A percentile compares a stretch with the other conserved stretches of the same genome.
Evolutionary conservation across 2,329 filamentous ascomycete genomes (phyloP).

Genomic region (Alternaria novae-zelandiae): DNA sequence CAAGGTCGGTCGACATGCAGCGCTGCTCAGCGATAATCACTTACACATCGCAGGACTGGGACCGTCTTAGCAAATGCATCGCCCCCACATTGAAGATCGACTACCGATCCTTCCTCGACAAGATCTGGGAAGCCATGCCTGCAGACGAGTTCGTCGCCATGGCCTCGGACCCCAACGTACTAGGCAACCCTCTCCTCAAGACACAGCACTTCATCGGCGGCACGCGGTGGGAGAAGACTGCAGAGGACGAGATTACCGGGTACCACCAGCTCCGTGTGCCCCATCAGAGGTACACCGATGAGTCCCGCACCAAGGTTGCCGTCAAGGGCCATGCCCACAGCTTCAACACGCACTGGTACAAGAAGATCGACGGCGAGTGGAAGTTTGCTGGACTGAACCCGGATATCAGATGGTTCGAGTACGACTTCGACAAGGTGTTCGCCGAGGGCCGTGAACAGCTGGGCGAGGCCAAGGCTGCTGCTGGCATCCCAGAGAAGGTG

Average conservation of each 20-base stretch:
- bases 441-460: slow-evolving; percentile 55
- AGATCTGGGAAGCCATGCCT: slow-evolving; percentile 63
- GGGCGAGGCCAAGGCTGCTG: slow-evolving; percentile 52
- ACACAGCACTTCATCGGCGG: slow-evolving; percentile 65
- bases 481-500: slow-evolving; percentile 41
- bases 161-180: slow-evolving; percentile 59
- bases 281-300: slow-evolving; percentile 63
- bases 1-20: slow-evolving; percentile 51
- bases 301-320: slow-evolving; percentile 53
- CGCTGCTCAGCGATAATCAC: neutral
- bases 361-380: slow-evolving; percentile 64
- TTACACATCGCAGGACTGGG: slow-evolving; percentile 58
- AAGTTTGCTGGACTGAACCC: slow-evolving; percentile 64
- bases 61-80: slow-evolving; percentile 65
- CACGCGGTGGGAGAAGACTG: slow-evolving; percentile 59
- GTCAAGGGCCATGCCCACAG: slow-evolving; percentile 65
- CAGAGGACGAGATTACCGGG: slow-evolving; percentile 57
- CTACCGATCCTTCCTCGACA: slow-evolving; percentile 66
- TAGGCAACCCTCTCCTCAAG: slow-evolving; percentile 61
- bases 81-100: slow-evolving; percentile 70
- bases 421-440: slow-evolving; percentile 63
- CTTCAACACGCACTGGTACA: slow-evolving; percentile 62
- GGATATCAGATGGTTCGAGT: slow-evolving; percentile 62
- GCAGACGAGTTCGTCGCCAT: slow-evolving; percentile 61
- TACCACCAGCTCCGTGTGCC: slow-evolving; percentile 65